These are phyloP conservation scores for Acer saccharum DNA, from an alignment of 345 rosid genomes.

Conservation along the genomic window DNA sequence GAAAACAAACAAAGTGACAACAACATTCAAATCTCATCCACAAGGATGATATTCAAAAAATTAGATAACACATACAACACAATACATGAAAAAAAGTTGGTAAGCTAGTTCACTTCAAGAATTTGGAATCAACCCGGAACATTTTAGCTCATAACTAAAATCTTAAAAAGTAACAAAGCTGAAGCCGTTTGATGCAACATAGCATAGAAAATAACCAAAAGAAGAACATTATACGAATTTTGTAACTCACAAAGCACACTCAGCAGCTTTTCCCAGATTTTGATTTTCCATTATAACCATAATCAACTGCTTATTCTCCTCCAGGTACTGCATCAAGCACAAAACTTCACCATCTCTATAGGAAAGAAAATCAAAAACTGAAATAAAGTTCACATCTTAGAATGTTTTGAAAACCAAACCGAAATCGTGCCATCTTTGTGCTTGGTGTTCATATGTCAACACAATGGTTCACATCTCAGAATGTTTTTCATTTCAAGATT, in stretches of 20 bases:
- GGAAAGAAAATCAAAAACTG: neutral
- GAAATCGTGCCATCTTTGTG: neutral
- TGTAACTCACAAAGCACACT: constrained; percentile 45
- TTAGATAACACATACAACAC: too few relatives aligned
- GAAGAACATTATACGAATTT: neutral
- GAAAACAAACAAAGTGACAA: too few relatives aligned
- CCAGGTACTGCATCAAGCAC: constrained; percentile 49
- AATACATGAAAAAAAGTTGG: neutral
- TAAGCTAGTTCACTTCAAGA: neutral
- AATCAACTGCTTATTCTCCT: constrained; percentile 55
- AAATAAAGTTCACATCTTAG: neutral
- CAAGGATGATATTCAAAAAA: neutral
- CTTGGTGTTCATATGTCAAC: neutral
- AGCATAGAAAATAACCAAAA: neutral
- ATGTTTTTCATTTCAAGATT: too few relatives aligned
- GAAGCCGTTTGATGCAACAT: too few relatives aligned
- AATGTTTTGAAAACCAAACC: neutral
- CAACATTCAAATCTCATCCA: neutral
- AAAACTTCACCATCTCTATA: constrained; percentile 1
- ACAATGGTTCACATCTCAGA: too few relatives aligned
- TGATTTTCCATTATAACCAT: constrained; percentile 56
- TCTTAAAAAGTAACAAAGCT: neutral
- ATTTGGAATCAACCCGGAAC: neutral
- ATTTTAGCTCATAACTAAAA: neutral
- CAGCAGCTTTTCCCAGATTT: constrained; percentile 47